A percentile compares a stretch with the other conserved stretches of the same genome.
Evolutionary conservation across 306 rosid species (phyloP).

Genomic region (Medicago lupulina): DNA sequence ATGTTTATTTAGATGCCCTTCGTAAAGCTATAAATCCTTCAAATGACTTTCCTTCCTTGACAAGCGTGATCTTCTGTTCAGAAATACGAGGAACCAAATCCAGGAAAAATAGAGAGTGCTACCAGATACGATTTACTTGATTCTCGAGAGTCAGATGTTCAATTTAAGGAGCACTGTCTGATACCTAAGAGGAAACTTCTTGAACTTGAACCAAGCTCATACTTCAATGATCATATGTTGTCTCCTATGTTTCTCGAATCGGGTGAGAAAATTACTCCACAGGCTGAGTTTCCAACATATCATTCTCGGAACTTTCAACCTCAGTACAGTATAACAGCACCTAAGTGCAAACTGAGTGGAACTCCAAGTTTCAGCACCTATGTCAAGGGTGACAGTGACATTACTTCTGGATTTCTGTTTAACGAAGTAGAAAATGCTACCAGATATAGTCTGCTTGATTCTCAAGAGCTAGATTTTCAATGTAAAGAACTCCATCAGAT

Average conservation of each 20-base stretch:
- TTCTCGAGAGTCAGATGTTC: conserved; percentile 48
- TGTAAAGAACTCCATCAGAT: conserved; percentile 47
- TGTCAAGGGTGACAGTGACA: conserved; percentile 32
- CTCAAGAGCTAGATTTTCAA: conserved; percentile 47
- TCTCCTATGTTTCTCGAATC: conserved; percentile 49
- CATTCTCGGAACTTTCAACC: conserved; percentile 40
- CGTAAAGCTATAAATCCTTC: conserved; percentile 28
- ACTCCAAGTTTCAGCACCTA: conserved; percentile 43
- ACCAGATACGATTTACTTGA: conserved; percentile 45
- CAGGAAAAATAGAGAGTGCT: conserved; percentile 41
- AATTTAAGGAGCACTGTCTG: conserved; percentile 47
- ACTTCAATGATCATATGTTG: conserved; percentile 42
- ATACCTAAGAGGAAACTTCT: conserved; percentile 45
- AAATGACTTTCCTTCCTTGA: conserved; percentile 27
- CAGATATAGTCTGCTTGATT: conserved; percentile 47
- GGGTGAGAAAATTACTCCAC: conserved; percentile 45
- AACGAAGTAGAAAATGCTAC: conserved; percentile 43
- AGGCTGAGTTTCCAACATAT: conserved; percentile 45
- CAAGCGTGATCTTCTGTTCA: conserved; percentile 44
- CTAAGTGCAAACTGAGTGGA: conserved; percentile 45
- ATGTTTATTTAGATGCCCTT: conserved; percentile 43
- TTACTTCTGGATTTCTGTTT: conserved; percentile 38
- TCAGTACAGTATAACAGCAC: conserved; percentile 44
- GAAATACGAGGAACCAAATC: conserved; percentile 40
- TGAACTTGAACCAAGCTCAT: conserved; percentile 51